These are phyloP conservation scores for Medicago arabica DNA, from an alignment of 306 rosid genomes.

Conservation along the genomic window DNA sequence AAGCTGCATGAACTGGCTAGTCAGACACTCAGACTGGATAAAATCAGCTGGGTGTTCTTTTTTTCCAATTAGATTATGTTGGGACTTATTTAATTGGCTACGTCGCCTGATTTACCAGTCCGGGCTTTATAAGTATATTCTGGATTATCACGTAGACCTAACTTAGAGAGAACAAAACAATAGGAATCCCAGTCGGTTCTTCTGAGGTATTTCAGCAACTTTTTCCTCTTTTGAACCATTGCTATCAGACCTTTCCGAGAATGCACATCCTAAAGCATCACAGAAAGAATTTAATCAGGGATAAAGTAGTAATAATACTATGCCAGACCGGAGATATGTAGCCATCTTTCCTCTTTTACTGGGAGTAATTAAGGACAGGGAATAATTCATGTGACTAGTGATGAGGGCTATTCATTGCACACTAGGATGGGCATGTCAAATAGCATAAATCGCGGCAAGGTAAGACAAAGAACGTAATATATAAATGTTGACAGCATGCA, in stretches of 20 bases:
- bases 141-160: slow-evolving; percentile 90
- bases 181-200: slow-evolving; percentile 95
- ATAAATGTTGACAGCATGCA: background rate
- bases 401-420: background rate
- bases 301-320: background rate
- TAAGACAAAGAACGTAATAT: slow-evolving; percentile 8
- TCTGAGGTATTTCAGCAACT: slow-evolving; percentile 81
- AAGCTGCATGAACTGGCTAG: slow-evolving; percentile 12
- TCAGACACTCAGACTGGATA: slow-evolving; percentile 14
- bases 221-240: slow-evolving; percentile 90
- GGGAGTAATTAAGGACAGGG: background rate
- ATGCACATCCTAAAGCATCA: slow-evolving; percentile 78
- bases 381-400: background rate
- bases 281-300: slow-evolving; percentile 35
- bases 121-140: slow-evolving; percentile 44
- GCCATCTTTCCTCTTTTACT: background rate
- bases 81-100: background rate
- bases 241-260: slow-evolving; percentile 82
- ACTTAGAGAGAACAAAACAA: slow-evolving; percentile 77
- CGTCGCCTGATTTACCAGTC: background rate
- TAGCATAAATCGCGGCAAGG: slow-evolving; percentile 5
- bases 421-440: slow-evolving; percentile 5
- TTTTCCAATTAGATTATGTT: background rate
- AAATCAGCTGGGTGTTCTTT: slow-evolving; percentile 14
- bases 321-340: background rate